phyloP scores from a whole-genome alignment of 139 green algal genomes.

The Ulvella scutata region DNA sequence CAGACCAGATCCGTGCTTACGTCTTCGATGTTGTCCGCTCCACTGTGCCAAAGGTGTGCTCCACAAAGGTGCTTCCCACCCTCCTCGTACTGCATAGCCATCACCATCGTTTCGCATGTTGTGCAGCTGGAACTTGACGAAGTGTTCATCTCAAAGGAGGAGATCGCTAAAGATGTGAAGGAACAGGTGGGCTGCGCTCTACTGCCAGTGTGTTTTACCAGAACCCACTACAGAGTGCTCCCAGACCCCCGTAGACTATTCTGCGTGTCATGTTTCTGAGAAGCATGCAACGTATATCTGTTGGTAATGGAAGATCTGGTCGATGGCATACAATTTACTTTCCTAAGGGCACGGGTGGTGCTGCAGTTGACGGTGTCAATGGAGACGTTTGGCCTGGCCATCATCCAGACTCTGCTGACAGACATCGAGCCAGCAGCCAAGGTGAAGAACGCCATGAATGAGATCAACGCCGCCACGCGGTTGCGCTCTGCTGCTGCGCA shows the following conservation, averaged over 20 bases:
- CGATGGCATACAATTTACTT: too few relatives aligned
- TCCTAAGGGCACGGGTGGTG: too few relatives aligned
- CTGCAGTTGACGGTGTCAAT: slow-evolving; percentile 38
- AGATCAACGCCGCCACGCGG: slow-evolving; percentile 72
- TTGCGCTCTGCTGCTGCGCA: slow-evolving; percentile 47
- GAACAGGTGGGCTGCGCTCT: too few relatives aligned
- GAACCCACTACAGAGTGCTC: too few relatives aligned
- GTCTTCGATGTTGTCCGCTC: slow-evolving; percentile 40
- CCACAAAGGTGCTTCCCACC: too few relatives aligned
- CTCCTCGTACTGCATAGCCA: too few relatives aligned
- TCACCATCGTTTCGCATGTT: too few relatives aligned
- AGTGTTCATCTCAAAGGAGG: slow-evolving; percentile 35
- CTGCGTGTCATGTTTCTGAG: too few relatives aligned
- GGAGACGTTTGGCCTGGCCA: slow-evolving; percentile 41
- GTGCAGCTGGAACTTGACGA: slow-evolving; percentile 39
- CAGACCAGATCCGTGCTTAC: slow-evolving; percentile 4
- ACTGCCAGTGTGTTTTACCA: too few relatives aligned
- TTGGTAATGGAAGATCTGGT: too few relatives aligned
- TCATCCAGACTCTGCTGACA: slow-evolving; percentile 32
- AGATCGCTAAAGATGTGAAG: slow-evolving; percentile 29
- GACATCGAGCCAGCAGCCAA: slow-evolving; percentile 23
- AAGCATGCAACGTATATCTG: too few relatives aligned
- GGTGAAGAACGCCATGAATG: slow-evolving; percentile 69
- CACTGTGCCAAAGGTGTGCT: slow-evolving; percentile 34
- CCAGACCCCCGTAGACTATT: too few relatives aligned